Conservation (phyloP, 2,329 filamentous ascomycete genomes). For the Talaromyces sp. region DNA sequence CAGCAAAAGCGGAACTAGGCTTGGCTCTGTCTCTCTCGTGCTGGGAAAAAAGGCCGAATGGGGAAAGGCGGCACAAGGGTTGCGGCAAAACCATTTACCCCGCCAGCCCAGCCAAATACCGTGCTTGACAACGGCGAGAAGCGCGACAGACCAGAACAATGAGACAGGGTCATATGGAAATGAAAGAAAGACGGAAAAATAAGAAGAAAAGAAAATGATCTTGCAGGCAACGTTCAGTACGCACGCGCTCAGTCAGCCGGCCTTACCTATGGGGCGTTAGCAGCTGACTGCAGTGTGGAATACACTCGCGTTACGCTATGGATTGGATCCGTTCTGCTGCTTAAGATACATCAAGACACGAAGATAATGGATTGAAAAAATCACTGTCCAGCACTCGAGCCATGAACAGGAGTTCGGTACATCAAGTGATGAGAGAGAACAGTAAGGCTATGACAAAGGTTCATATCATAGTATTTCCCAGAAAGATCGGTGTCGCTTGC, state of each 20-base stretch:
- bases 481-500: slow-evolving; percentile 10
- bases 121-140: slow-evolving; percentile 2
- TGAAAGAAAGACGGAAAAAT: slow-evolving; percentile 8
- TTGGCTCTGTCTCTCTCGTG: slow-evolving; percentile 13
- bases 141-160: background rate
- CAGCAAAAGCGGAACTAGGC: slow-evolving; percentile 29
- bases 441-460: slow-evolving; percentile 13
- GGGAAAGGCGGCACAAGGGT: slow-evolving; percentile 13
- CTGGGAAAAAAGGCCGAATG: slow-evolving; percentile 12
- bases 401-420: slow-evolving; percentile 14
- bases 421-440: slow-evolving; percentile 12
- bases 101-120: background rate
- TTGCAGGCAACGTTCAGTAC: slow-evolving; percentile 15
- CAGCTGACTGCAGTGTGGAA: slow-evolving; percentile 21
- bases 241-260: slow-evolving; percentile 20
- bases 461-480: slow-evolving; percentile 13
- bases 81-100: slow-evolving; percentile 18
- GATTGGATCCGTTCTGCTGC: slow-evolving; percentile 26
- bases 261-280: slow-evolving; percentile 16
- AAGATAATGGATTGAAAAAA: slow-evolving; percentile 14
- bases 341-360: slow-evolving; percentile 28
- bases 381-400: slow-evolving; percentile 1
- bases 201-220: slow-evolving; percentile 15
- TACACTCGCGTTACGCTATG: slow-evolving; percentile 24
- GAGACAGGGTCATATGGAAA: background rate